Evolutionary conservation across 306 rosid genomes (phyloP), one percentile per base, ranked within the genome.

Genomic region (Alnus glutinosa): DNA sequence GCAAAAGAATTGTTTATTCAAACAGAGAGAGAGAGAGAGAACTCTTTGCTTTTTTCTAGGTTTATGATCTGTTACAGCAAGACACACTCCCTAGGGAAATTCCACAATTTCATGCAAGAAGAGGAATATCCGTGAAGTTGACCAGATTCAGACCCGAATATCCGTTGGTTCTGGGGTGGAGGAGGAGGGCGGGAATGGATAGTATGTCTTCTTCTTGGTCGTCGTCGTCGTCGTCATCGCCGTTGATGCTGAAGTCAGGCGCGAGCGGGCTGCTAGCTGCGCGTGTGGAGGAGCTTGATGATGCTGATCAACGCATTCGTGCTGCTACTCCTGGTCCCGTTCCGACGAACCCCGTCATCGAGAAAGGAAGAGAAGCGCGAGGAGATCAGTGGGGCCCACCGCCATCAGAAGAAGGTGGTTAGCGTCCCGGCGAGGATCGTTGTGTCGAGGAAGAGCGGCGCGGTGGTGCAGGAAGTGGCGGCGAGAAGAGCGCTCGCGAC

Each of bases 401-500:
- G 39, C 5, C 44, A 37, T 37, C 70, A 51, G 50, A 44, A 89
- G 91, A 89, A 87, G 81, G 62, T 36, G 74, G 79, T 73, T 34
- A 15, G 67, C 61, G 77, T 42, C 39, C 54, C 71, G 7, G 55
- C 28, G 73, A 79, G 37, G 44, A 75, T 61, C 19, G 74, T 28
- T 28, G 5, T 16, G 32, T 16, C 48, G 72, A 16, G 14, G 50
- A 67, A 67, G 51, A 18, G 51, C 30, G 74, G 74, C 73, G 75
- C 51, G 52, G 84, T 78, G 69, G 96, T 92, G 79, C 86, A 79
- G 64, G 88, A 76, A 9, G 92, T 77, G 77, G 86, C 78, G 30
- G 78, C 73, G 36, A 87, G 98, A 86, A 91, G 98, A 63, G 88
- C 88, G 30, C 14, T 91, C 86, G 97, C 98, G 1, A 83, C 88